Conservation (phyloP, 1,139 yeast genomes). For the Yamadazyma trypodendri region DNA sequence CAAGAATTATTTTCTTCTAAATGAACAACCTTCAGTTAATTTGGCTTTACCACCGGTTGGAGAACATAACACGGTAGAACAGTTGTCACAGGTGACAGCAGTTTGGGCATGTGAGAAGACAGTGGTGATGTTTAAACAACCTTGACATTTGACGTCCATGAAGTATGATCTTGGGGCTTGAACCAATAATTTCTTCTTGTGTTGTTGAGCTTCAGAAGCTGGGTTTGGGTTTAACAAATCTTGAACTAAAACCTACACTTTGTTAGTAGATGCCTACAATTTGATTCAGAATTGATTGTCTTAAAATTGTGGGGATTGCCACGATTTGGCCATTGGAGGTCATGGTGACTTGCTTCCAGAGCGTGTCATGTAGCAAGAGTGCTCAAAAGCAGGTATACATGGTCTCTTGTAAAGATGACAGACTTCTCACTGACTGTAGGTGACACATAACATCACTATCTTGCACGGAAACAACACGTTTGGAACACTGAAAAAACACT, state of each 20-base stretch:
- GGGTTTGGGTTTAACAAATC: conserved; percentile 98
- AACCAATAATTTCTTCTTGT: conserved; percentile 96
- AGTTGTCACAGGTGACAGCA: conserved; percentile 98
- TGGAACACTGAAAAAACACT: not conserved
- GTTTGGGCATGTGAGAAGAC: conserved; percentile 99
- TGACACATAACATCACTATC: not conserved
- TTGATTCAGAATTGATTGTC: no score
- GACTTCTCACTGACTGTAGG: no score
- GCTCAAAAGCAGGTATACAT: no score
- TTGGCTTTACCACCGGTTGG: conserved; percentile 99
- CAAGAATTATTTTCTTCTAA: conserved; percentile 81
- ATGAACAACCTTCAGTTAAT: conserved; percentile 98
- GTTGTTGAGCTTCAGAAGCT: conserved; percentile 94
- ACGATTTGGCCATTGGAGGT: no score
- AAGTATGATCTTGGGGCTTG: conserved; percentile 98
- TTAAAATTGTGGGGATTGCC: no score
- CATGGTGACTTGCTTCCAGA: no score
- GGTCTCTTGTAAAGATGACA: no score
- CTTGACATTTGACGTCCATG: conserved; percentile 99
- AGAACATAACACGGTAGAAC: conserved; percentile 97
- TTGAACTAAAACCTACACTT: conserved; percentile 81
- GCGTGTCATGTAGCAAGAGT: no score
- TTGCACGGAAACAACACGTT: not conserved
- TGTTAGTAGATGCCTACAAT: conserved; percentile 10
- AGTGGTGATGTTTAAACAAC: conserved; percentile 98